Evolutionary conservation across 176 grass and related monocot species (phyloP), one percentile per base, ranked within the genome.

Genomic region (Paspalum vaginatum): DNA sequence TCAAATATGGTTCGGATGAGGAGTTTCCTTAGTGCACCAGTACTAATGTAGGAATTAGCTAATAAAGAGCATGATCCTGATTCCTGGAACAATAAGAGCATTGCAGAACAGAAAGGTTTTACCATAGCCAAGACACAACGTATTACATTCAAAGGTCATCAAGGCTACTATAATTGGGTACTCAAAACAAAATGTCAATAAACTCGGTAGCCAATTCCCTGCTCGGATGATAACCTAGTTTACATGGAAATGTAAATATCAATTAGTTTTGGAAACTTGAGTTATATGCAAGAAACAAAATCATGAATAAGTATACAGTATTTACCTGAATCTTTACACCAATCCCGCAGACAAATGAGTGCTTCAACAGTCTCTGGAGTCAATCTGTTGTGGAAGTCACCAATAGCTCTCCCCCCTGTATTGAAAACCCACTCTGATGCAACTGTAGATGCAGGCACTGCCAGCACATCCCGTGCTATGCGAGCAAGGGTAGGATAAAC

Each of bases 381-480:
- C 57, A 62, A 62, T 48, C 16, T 37, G 2, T 24, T 62, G 43
- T 37, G 22, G 49, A 37, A 61, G 17, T 77, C 42, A 77, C 74
- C 18, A 8, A 48, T 48, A 11, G 8, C 27, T 61, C 16, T 32
- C 24, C 10, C 43, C 48, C 11, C 8, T 49, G 8, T 77, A 44
- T 10, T 27, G 24, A 62, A 61, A 62, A 43, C 15, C 1, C 14
- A 13, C 16, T 62, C 42, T 0, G 57, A 47, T 32, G 43, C 57
- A 48, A 48, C 24, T 12, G 42, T 32, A 62, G 24, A 62, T 17
- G 38, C n/a, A 20, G 22, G 41, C 20, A 61, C 45, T 0, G 14
- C 56, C 44, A 76, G 42, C 57, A 46, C 56, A 47, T 76, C 43
- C 24, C 2, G 15, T 62, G 57, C 74, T 77, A 77, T 62, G 14